Conservation (phyloP, 305 asterid species). For the Withania somnifera region DNA sequence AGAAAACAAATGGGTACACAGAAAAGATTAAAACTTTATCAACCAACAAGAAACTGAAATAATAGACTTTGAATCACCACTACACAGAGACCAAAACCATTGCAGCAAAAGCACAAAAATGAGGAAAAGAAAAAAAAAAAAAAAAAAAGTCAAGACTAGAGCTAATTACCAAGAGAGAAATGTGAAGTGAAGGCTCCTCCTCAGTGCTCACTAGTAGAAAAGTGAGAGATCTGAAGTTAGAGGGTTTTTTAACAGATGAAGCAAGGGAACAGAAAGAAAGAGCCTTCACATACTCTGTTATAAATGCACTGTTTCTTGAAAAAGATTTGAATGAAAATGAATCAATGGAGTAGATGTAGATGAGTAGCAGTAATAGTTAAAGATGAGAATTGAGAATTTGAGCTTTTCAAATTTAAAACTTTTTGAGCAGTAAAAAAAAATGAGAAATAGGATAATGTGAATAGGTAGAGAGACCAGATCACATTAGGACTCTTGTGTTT, state of each 20-base stretch:
- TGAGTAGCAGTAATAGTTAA: background rate
- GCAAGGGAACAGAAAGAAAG: background rate
- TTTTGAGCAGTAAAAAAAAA: background rate
- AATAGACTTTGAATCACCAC: no score
- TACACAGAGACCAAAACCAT: no score
- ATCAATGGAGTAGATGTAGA: background rate
- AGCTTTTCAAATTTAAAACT: background rate
- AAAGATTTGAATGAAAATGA: background rate
- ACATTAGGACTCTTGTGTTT: conserved; percentile 3
- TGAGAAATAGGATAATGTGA: background rate
- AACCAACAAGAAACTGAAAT: no score
- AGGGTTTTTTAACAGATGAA: no score
- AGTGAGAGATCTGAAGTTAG: background rate
- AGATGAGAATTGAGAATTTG: background rate
- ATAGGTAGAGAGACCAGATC: background rate
- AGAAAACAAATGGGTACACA: no score
- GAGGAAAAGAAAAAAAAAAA: no score
- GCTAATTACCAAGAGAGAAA: background rate
- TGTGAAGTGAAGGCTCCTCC: background rate
- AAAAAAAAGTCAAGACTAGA: no score
- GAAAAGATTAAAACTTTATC: no score
- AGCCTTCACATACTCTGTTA: background rate
- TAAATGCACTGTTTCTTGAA: background rate
- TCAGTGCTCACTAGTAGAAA: background rate
- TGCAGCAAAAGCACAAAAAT: no score